A percentile compares a stretch with the other conserved stretches of the same genome.
These are phyloP conservation scores for Eremochloa ophiuroides DNA, from an alignment of 176 grass and related monocot species.

Conservation along the genomic window DNA sequence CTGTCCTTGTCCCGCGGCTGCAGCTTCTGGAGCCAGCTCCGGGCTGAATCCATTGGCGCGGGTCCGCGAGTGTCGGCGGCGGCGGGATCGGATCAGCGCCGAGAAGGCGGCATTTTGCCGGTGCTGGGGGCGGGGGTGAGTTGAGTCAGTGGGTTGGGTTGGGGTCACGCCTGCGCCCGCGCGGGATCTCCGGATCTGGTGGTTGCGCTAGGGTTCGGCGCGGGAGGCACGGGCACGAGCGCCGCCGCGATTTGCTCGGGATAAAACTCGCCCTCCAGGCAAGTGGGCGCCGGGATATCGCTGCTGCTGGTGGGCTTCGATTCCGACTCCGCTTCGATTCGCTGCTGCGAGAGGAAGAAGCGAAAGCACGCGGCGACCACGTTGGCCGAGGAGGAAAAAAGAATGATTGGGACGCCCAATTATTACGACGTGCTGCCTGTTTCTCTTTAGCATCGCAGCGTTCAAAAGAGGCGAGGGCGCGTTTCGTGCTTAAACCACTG, in stretches of 20 bases:
- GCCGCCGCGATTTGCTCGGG: constrained; percentile 19
- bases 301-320: neutral
- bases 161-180: neutral
- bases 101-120: constrained; percentile 15
- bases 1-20: constrained; percentile 52
- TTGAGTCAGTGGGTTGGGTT: neutral
- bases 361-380: neutral
- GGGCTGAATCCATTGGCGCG: constrained; percentile 46
- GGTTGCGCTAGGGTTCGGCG: neutral
- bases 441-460: neutral
- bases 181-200: constrained; percentile 41
- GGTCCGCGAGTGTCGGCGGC: neutral
- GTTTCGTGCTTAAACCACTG: neutral
- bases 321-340: constrained; percentile 21
- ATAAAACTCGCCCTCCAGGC: neutral
- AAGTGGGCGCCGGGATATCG: neutral
- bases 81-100: constrained; percentile 30
- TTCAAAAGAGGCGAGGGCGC: neutral
- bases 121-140: neutral
- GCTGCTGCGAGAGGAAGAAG: neutral
- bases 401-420: neutral
- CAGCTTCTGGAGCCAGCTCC: constrained; percentile 70
- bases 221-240: constrained; percentile 23
- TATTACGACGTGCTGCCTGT: neutral
- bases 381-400: neutral